Evolutionary conservation across 257 asterid genomes (phyloP), one percentile per base, ranked within the genome.

Genomic region (Orobanche coerulescens): DNA sequence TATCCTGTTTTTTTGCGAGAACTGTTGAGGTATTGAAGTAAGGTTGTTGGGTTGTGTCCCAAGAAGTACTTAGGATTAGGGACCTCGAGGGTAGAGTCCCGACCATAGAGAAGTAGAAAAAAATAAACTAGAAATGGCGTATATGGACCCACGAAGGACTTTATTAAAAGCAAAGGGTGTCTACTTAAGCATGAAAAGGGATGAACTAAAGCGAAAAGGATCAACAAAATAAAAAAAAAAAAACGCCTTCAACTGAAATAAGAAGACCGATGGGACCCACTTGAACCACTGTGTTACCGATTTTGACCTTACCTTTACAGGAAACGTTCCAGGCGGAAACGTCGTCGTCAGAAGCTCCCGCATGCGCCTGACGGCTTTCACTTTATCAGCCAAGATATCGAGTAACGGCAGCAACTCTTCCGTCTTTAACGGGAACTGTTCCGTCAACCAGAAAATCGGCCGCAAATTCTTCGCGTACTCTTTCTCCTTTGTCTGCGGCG

Each of bases 331-430:
- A 0, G 81, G 47, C 6, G 95, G 97, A 62, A 93, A 93, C 85
- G 89, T 89, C 68, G 97, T 83, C 82, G 95, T 93, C 57, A 93
- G 81, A 46, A 93, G 81, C 79, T 93, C 98, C 65, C 98, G 80
- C 95, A 93, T 73, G 62, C 97, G 95, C 66, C 91, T 73, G 10
- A 93, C 84, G 30, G 97, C 95, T 74, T 93, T 93, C 5, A 93
- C 94, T 73, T 93, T 93, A 69, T 77, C 80, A 7, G 84, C 96
- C 70, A 93, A 48, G 20, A 93, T 84, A 72, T 93, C 98, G 0
- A 93, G 94, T 65, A 93, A 74, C 78, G 98, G 97, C 66, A 87
- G 74, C 30, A 93, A 60, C 84, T 93, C 97, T 78, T 84, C 96
- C 78, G 95, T 86, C 75, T 84, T 92, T 60, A 92, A 52, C 59